Evolutionary conservation across 192 early-diverging fungal genomes (phyloP), one percentile per base, ranked within the genome.

Genomic region (Diversispora epigaea): DNA sequence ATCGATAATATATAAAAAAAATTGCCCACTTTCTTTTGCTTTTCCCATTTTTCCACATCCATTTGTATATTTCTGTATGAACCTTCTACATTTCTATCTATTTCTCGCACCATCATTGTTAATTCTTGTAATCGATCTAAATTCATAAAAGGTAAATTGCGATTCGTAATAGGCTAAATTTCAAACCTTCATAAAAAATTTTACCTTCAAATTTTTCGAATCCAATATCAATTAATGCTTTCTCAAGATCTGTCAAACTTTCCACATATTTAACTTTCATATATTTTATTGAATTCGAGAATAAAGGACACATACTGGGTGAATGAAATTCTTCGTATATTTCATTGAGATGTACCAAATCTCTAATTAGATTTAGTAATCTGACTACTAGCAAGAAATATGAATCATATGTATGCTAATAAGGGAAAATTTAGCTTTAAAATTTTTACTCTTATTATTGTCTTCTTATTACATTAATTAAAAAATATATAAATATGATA

Each of bases 231-330:
- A 43, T 64, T 43, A 64, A 43, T 7, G 62, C 62, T 19, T 64
- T 64, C 19, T 64, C 62, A 9, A 64, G 41, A 43, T 64, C 62
- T 8, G 62, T 64, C n/a, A 64, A 17, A 64, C 39, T 43, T 17
- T 64, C 62, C 40, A 64, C 44, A 64, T 64, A 64, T 64, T 64
- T 64, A 3, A 64, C 39, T 64, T 64, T 64, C 62, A 64, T 64
- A 44, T 21, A 64, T 64, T 64, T 64, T 39, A 64, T 64, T 64
- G 62, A 64, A 43, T n/a, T n/a, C n/a, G 62, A 15, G 43, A 64
- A 43, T 64, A 64, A 43, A 9, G 62, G 62, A 64, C 62, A 64
- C 44, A 64, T 40, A n/a, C 40, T 41, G 43, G 62, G 62, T 43
- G 41, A 64, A 64, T 64, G 43, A 64, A 64, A 64, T 2, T 64